Conservation (phyloP, 768 basidiomycete genomes). For the Gyrodon lividus region DNA sequence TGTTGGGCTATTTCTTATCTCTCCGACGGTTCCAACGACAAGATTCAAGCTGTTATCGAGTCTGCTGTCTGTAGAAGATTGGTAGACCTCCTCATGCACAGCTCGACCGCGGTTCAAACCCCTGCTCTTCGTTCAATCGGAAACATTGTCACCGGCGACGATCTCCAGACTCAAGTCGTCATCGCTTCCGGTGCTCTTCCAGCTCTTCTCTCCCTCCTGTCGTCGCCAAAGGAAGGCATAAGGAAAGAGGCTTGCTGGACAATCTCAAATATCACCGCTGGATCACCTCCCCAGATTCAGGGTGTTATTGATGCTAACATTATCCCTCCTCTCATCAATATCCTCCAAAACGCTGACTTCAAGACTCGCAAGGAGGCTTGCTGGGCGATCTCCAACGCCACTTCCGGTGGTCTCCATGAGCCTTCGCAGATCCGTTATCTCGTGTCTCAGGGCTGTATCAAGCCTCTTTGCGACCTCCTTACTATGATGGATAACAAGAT, state of each 20-base stretch:
- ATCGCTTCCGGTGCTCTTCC: constrained; percentile 97
- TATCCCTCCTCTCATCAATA: constrained; percentile 97
- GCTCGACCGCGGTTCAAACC: constrained; percentile 93
- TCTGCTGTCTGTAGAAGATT: constrained; percentile 96
- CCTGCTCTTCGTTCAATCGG: constrained; percentile 98
- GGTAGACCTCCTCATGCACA: constrained; percentile 95
- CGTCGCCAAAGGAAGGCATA: constrained; percentile 97
- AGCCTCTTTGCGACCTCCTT: constrained; percentile 94
- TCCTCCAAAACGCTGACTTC: constrained; percentile 96
- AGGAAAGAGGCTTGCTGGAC: constrained; percentile 99
- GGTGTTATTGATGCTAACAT: constrained; percentile 97
- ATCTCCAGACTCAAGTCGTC: constrained; percentile 98
- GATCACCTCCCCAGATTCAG: constrained; percentile 96
- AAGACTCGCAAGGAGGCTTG: constrained; percentile 99
- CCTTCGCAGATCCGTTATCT: constrained; percentile 97
- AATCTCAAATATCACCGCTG: constrained; percentile 97
- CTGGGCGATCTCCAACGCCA: constrained; percentile 99
- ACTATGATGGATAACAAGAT: constrained; percentile 99
- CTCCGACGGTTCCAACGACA: constrained; percentile 98
- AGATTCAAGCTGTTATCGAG: constrained; percentile 99
- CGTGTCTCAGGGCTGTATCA: constrained; percentile 96
- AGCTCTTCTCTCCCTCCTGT: constrained; percentile 88
- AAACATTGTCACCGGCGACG: constrained; percentile 99
- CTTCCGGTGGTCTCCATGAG: constrained; percentile 95
- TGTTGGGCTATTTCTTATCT: constrained; percentile 99